Conservation (phyloP, 108 stramenopile species). For the Conticribra weissflogii region DNA sequence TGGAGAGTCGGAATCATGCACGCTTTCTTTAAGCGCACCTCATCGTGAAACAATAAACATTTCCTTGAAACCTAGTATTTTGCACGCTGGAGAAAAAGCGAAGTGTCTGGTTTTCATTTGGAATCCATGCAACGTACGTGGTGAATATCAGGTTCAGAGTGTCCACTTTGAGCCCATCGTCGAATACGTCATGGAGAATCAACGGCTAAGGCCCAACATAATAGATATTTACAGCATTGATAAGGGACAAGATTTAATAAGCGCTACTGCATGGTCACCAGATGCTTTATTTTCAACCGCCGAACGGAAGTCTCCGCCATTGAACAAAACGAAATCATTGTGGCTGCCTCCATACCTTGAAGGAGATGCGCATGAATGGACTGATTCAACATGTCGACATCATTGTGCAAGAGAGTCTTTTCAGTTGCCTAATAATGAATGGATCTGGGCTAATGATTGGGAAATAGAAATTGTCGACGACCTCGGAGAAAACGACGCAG, state of each 20-base stretch:
- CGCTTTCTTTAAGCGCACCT: conserved; percentile 4
- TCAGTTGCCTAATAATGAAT: conserved; percentile 70
- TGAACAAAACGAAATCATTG: conserved; percentile 12
- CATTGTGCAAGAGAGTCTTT: conserved; percentile 58
- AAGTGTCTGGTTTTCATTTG: too few species aligned
- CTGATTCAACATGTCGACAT: conserved; percentile 70
- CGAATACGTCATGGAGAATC: conserved; percentile 80
- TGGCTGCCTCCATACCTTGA: conserved; percentile 79
- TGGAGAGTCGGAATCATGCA: neutral
- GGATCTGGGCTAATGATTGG: conserved; percentile 88
- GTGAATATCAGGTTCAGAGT: too few species aligned
- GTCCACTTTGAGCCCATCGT: conserved; percentile 78
- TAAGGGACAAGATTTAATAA: conserved; percentile 73
- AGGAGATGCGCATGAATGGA: conserved; percentile 76
- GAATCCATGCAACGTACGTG: too few species aligned
- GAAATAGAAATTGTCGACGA: conserved; percentile 65
- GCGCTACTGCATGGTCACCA: conserved; percentile 69
- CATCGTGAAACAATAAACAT: conserved; percentile 8
- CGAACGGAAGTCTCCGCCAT: neutral
- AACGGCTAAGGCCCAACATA: conserved; percentile 60
- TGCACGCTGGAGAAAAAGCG: too few species aligned
- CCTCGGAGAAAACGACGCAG: conserved; percentile 68
- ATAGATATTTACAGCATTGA: conserved; percentile 63
- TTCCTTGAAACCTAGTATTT: conserved; percentile 16
- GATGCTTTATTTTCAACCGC: conserved; percentile 7